phyloP scores from a whole-genome alignment of 2,329 filamentous ascomycete genomes.

The Westerdykella sp. region DNA sequence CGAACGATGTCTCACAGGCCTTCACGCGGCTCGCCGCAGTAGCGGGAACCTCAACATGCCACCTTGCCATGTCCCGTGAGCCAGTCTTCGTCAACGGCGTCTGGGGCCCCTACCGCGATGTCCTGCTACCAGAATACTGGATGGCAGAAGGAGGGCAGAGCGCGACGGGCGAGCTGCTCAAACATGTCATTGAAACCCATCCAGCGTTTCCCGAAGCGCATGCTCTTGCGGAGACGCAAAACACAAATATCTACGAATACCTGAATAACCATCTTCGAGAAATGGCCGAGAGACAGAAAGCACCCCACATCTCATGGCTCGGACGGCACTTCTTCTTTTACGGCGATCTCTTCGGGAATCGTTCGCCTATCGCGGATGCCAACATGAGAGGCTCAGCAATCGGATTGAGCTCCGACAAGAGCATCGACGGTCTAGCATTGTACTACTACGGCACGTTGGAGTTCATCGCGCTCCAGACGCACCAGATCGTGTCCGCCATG shows the following conservation, averaged over 20 bases:
- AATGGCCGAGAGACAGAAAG: slow-evolving; percentile 61
- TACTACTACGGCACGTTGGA: slow-evolving; percentile 97
- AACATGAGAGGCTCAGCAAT: slow-evolving; percentile 89
- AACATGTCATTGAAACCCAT: slow-evolving; percentile 92
- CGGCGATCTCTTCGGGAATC: slow-evolving; percentile 93
- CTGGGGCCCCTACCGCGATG: slow-evolving; percentile 95
- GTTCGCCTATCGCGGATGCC: slow-evolving; percentile 85
- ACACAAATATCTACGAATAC: slow-evolving; percentile 90
- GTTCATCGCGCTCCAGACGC: slow-evolving; percentile 94
- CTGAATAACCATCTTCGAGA: slow-evolving; percentile 80
- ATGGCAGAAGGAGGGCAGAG: slow-evolving; percentile 97
- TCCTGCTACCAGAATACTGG: slow-evolving; percentile 87
- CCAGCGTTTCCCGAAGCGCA: slow-evolving; percentile 77
- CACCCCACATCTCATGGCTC: slow-evolving; percentile 76
- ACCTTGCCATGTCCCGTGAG: slow-evolving; percentile 89
- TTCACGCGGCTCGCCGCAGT: slow-evolving; percentile 91
- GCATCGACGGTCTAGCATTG: slow-evolving; percentile 76
- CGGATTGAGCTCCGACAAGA: slow-evolving; percentile 80
- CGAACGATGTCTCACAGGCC: slow-evolving; percentile 85
- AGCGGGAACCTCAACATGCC: slow-evolving; percentile 94
- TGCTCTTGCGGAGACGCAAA: slow-evolving; percentile 72
- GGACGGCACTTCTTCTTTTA: slow-evolving; percentile 98
- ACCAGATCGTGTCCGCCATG: slow-evolving; percentile 92
- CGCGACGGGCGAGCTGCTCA: slow-evolving; percentile 88
- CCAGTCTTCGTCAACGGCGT: slow-evolving; percentile 92